Evolutionary conservation across 2,329 filamentous ascomycete species (phyloP), one percentile per base, ranked within the genome.

Genomic region (Ceratocystis huliohia): DNA sequence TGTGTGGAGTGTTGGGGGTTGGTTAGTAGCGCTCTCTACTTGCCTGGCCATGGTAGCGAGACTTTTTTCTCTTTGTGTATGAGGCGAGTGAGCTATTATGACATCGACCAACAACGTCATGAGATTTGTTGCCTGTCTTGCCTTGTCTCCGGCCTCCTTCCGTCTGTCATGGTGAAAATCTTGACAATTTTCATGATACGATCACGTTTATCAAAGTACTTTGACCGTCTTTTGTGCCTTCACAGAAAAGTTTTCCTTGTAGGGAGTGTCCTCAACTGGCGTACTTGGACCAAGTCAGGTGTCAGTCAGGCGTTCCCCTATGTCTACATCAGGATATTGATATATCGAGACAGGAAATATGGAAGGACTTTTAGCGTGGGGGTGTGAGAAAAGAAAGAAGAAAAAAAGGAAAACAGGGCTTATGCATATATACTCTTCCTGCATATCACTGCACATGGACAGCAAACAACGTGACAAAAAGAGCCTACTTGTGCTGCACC

Each of bases 321-420:
- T n/a, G 53, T 33, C 53, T 30, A 28, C 10, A 57, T 30, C 22
- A 57, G 53, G 53, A 57, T n/a, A 57, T 17, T n/a, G 8, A 57
- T 15, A 17, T 57, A 57, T 30, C 53, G 13, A 30, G 22, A 57
- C 53, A 30, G 25, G 37, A 28, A 25, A 57, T 33, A 30, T 57
- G 10, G 22, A 57, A 22, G 22, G 33, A 10, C 33, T 37, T 10
- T 37, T 13, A 37, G 50, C 50, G 50, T 57, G 50, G 25, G 25
- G 53, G 25, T 8, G 17, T 5, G n/a, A 15, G 17, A 20, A 46
- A n/a, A 46, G 17, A 22, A 25, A 25, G 48, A 22, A 20, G 13
- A 25, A 56, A 25, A 59, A 59, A n/a, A 59, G n/a, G 28, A 37
- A 59, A 59, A 57, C 53, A 57, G 53, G 53, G 53, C 53, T 57